Base-by-base conservation (phyloP, 768 basidiomycete genomes). In the Tremella mesenterica region DNA sequence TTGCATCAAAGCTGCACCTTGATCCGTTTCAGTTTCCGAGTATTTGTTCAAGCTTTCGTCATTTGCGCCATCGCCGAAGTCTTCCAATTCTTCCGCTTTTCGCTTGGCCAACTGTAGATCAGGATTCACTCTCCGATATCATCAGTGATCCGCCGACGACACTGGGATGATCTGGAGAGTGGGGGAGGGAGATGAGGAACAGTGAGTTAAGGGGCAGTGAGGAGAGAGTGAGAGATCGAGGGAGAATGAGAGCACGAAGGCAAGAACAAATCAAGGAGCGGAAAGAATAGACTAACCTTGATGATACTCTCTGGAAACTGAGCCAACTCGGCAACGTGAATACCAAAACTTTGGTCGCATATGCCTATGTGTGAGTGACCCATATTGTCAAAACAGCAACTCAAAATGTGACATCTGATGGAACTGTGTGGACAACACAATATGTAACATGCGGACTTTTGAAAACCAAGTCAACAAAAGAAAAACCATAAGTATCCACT, bases 281-380 rank as follows among this genome's bases (percentile, higher is more conserved):
- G 3, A 29, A 33, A 10, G 33, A 36, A 4, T 6, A 29, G 10
- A 57, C 77, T 53, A 45, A 87, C 85, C 78, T 85, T 88, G 55
- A 97, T 81, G 10, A 97, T 92, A 59, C 83, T 85, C 56, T 92
- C 87, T 0, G 95, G 95, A 74, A 99, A 99, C 73, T 96, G 92
- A 3, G 93, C 93, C n/a, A 97, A 77, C 69, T 90, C 81, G 0
- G 95, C 95, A 14, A 99, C 95, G 63, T 97, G 91, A 26, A 99
- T 97, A 73, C 93, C 95, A 66, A 96, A 97, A 69, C 89, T 93
- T 73, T 96, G 93, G 69, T 97, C 93, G 41, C 88, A 90, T 20
- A 95, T 80, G 13, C 89, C 88, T 88, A 53, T 23, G 33, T 36
- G 12, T 41, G n/a, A 41, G 4, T 41, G 23, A n/a, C n/a, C n/a